Evolutionary conservation across 1,284 basidiomycete species (phyloP).

Genomic region (Cutaneotrichosporon sp.): DNA sequence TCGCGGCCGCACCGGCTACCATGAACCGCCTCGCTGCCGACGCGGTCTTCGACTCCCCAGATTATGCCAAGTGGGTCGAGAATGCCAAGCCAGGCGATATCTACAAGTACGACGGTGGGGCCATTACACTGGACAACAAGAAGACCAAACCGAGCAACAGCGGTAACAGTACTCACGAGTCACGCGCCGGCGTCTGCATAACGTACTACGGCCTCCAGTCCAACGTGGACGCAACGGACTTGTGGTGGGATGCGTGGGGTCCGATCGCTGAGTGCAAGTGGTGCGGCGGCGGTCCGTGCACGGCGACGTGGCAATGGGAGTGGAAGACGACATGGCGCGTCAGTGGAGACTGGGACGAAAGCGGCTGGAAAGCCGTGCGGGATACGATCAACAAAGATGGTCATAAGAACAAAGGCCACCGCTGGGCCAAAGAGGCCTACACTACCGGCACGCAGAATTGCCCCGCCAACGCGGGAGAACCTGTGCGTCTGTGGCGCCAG

Average conservation of each 20-base stretch:
- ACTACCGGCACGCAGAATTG: not conserved
- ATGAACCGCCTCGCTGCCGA: not conserved
- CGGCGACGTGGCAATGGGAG: not conserved
- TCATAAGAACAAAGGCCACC: not conserved
- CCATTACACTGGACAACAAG: not conserved
- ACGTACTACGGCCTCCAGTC: not conserved
- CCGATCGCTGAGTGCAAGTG: not conserved
- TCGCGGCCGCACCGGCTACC: not conserved
- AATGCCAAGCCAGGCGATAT: not conserved
- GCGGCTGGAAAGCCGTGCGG: not conserved
- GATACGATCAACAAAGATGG: not conserved
- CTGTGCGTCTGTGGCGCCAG: not conserved
- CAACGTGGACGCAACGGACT: not conserved
- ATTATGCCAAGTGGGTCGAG: not conserved
- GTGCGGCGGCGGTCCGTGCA: not conserved
- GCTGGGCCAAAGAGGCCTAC: not conserved
- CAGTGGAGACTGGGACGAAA: not conserved
- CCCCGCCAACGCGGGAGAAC: not conserved
- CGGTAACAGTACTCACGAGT: not conserved
- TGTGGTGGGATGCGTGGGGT: constrained; percentile 1
- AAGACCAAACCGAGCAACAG: not conserved
- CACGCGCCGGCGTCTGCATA: not conserved
- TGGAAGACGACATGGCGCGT: not conserved
- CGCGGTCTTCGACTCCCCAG: not conserved
- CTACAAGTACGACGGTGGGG: not conserved